A percentile compares a stretch with the other conserved stretches of the same genome.
Evolutionary conservation across 768 basidiomycete species (phyloP).

Genomic region (Chlorophyllum brunneum): DNA sequence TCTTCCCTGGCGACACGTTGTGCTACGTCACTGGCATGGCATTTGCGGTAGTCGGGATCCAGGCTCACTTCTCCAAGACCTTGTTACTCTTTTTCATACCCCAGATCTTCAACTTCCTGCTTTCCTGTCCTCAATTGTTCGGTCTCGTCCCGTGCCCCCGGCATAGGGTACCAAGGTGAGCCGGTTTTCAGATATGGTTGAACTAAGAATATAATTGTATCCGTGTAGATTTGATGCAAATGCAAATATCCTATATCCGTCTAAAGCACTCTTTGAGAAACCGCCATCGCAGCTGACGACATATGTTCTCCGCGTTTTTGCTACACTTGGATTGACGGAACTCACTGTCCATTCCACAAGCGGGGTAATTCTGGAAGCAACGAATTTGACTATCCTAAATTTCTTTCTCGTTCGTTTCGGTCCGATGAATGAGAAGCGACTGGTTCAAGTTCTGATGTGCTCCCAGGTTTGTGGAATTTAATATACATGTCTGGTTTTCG

Average conservation of each 20-base stretch:
- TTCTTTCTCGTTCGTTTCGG: slow-evolving; percentile 76
- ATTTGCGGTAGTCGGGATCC: slow-evolving; percentile 95
- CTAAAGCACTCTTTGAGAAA: slow-evolving; percentile 55
- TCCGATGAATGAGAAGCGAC: slow-evolving; percentile 78
- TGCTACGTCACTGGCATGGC: slow-evolving; percentile 99
- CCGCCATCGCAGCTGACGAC: slow-evolving; percentile 53
- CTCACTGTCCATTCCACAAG: slow-evolving; percentile 53
- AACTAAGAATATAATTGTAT: slow-evolving; percentile 10
- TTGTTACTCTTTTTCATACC: slow-evolving; percentile 95
- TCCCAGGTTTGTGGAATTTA: slow-evolving; percentile 53
- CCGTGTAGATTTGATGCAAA: slow-evolving; percentile 63
- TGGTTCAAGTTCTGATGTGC: slow-evolving; percentile 69
- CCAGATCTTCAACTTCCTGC: slow-evolving; percentile 95
- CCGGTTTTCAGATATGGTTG: not conserved
- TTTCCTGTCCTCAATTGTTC: slow-evolving; percentile 94
- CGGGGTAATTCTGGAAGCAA: slow-evolving; percentile 62
- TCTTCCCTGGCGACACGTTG: slow-evolving; percentile 94
- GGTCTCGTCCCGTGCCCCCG: slow-evolving; percentile 91
- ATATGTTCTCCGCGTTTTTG: slow-evolving; percentile 55
- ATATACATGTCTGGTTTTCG: not conserved
- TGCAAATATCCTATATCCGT: slow-evolving; percentile 78
- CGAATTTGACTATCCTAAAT: slow-evolving; percentile 92
- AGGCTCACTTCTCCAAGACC: slow-evolving; percentile 97
- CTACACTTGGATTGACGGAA: slow-evolving; percentile 61
- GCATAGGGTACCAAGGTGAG: slow-evolving; percentile 87